Evolutionary conservation across 225 moss, liverwort and hornwort species (phyloP).

Genomic region (Rhytidiadelphus loreus): DNA sequence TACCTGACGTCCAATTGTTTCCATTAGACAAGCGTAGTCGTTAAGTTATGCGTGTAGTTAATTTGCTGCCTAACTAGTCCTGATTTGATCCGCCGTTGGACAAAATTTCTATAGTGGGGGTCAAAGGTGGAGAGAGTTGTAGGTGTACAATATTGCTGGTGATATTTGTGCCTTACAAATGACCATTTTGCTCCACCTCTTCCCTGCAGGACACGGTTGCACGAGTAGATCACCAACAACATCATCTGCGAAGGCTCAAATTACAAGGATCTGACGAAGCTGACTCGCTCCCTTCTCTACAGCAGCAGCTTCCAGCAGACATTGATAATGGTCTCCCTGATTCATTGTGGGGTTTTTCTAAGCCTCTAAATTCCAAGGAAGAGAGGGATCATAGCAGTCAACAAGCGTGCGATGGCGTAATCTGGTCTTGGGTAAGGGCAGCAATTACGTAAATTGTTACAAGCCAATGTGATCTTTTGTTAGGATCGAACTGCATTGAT

Average conservation of each 20-base stretch:
- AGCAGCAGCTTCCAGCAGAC: neutral
- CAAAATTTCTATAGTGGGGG: neutral
- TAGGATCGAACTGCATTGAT: neutral
- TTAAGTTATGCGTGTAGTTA: neutral
- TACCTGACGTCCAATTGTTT: neutral
- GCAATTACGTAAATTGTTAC: neutral
- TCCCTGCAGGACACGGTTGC: constrained; percentile 50
- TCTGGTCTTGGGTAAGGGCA: constrained; percentile 14
- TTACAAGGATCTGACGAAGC: constrained; percentile 26
- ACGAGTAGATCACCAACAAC: constrained; percentile 48
- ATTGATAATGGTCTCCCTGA: neutral
- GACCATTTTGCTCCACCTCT: neutral
- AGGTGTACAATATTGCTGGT: neutral
- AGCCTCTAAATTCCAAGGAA: neutral
- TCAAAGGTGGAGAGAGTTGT: neutral
- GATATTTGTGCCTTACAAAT: neutral
- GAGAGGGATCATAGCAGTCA: neutral
- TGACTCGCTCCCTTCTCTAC: neutral
- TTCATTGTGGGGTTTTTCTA: neutral
- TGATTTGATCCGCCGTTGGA: neutral
- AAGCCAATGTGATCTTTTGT: neutral
- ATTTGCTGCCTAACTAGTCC: neutral
- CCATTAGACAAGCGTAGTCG: neutral
- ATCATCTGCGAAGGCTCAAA: constrained; percentile 46
- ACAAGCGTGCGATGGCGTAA: constrained; percentile 4